Evolutionary conservation across 2,329 filamentous ascomycete species (phyloP).

Genomic region (Fusarium graminum): DNA sequence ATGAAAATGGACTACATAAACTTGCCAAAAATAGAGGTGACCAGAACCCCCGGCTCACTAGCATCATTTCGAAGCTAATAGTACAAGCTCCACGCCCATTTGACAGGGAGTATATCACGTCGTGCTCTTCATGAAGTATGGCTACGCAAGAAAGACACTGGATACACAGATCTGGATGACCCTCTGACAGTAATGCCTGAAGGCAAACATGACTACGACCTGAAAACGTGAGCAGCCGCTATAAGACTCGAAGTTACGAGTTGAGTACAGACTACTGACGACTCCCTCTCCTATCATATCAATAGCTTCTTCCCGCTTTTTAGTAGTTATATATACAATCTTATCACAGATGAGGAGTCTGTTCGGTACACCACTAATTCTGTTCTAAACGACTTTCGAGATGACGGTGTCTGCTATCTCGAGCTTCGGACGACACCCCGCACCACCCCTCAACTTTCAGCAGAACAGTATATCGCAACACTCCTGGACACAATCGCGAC

Average conservation of each 20-base stretch:
- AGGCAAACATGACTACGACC: constrained; percentile 78
- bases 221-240: constrained; percentile 68
- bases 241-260: not conserved
- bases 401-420: constrained; percentile 80
- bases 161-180: constrained; percentile 71
- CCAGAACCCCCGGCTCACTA: accelerated
- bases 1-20: constrained; percentile 59
- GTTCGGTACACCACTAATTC: constrained; percentile 72
- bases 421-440: constrained; percentile 86
- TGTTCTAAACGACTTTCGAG: constrained; percentile 75
- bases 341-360: constrained; percentile 73
- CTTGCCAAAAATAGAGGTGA: constrained; percentile 70
- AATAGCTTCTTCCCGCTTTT: constrained; percentile 82
- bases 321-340: constrained; percentile 81
- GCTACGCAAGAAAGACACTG: constrained; percentile 67
- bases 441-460: constrained; percentile 68
- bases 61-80: not conserved
- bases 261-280: not conserved
- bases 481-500: constrained; percentile 73
- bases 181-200: constrained; percentile 76
- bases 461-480: constrained; percentile 72
- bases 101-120: constrained; percentile 82
- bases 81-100: constrained; percentile 79
- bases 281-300: not conserved
- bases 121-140: constrained; percentile 81